These are phyloP conservation scores for Otatea glauca DNA, from an alignment of 176 grass and related monocot genomes.

Conservation along the genomic window DNA sequence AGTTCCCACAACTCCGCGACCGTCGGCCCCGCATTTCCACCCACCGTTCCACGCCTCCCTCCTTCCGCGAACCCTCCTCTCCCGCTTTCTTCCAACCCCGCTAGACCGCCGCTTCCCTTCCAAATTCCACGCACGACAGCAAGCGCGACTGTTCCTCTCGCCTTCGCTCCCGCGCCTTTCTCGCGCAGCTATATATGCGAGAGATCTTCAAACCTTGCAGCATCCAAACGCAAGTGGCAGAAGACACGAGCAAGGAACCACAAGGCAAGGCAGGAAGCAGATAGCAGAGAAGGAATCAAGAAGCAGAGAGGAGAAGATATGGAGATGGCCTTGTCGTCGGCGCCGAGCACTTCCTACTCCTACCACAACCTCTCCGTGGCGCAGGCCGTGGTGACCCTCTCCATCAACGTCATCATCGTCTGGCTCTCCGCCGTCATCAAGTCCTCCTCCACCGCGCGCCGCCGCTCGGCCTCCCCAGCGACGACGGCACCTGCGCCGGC, in stretches of 20 bases:
- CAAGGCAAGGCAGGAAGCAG: background rate
- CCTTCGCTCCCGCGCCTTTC: background rate
- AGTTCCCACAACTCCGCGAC: background rate
- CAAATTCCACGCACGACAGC: background rate
- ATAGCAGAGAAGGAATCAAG: background rate
- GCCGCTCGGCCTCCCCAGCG: background rate
- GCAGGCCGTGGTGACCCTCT: conserved; percentile 45
- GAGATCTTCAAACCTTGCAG: background rate
- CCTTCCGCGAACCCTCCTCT: conserved; percentile 43
- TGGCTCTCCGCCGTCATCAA: conserved; percentile 42
- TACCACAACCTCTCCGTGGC: conserved; percentile 38
- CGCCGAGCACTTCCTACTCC: conserved; percentile 27
- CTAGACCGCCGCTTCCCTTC: too few relatives aligned
- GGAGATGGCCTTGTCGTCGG: conserved; percentile 15
- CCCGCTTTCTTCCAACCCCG: background rate
- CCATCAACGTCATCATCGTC: conserved; percentile 44
- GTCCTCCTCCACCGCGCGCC: background rate
- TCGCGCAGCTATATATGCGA: conserved; percentile 12
- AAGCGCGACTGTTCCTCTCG: background rate
- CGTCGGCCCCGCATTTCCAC: background rate
- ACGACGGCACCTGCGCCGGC: background rate
- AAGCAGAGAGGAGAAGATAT: background rate
- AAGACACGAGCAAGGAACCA: background rate
- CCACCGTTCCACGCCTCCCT: background rate
- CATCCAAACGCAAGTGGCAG: background rate